Conservation (phyloP, 176 grass and related monocot species). For the Urochloa ruziziensis region DNA sequence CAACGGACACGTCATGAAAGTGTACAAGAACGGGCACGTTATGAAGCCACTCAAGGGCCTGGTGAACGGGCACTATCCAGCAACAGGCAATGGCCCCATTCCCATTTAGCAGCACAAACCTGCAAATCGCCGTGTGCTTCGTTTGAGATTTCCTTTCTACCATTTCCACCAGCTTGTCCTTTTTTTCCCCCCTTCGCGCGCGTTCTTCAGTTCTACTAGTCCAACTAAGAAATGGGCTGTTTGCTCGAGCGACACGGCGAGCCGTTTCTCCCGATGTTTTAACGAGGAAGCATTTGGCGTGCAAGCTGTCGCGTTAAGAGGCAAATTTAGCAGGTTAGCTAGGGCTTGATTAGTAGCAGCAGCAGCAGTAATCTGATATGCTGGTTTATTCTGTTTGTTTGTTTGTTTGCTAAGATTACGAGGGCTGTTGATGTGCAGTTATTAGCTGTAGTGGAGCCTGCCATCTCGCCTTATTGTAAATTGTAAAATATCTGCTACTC, state of each 20-base stretch:
- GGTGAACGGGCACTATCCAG: slow-evolving; percentile 32
- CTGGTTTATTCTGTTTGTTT: slow-evolving; percentile 35
- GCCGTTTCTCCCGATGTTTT: slow-evolving; percentile 63
- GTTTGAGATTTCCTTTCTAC: neutral
- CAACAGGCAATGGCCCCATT: slow-evolving; percentile 48
- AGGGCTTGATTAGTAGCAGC: slow-evolving; percentile 39
- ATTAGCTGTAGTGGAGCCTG: slow-evolving; percentile 49
- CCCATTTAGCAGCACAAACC: slow-evolving; percentile 44
- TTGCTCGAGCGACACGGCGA: slow-evolving; percentile 40
- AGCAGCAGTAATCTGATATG: slow-evolving; percentile 9
- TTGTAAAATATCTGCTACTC: slow-evolving; percentile 44
- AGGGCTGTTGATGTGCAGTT: slow-evolving; percentile 25
- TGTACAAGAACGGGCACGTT: slow-evolving; percentile 35
- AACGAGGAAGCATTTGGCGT: slow-evolving; percentile 43
- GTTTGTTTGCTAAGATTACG: slow-evolving; percentile 36
- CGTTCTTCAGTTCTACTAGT: slow-evolving; percentile 18
- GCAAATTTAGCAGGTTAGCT: slow-evolving; percentile 42
- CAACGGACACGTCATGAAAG: slow-evolving; percentile 16
- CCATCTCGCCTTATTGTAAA: slow-evolving; percentile 50
- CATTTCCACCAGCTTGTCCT: neutral
- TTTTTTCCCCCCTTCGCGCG: neutral
- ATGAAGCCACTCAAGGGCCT: slow-evolving; percentile 53
- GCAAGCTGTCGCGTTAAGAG: slow-evolving; percentile 26
- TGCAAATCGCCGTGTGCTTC: neutral
- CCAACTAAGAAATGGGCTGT: slow-evolving; percentile 21